Evolutionary conservation across 108 stramenopile species (phyloP), one percentile per base, ranked within the genome.

Genomic region (Pinguiococcus pyrenoidosus): DNA sequence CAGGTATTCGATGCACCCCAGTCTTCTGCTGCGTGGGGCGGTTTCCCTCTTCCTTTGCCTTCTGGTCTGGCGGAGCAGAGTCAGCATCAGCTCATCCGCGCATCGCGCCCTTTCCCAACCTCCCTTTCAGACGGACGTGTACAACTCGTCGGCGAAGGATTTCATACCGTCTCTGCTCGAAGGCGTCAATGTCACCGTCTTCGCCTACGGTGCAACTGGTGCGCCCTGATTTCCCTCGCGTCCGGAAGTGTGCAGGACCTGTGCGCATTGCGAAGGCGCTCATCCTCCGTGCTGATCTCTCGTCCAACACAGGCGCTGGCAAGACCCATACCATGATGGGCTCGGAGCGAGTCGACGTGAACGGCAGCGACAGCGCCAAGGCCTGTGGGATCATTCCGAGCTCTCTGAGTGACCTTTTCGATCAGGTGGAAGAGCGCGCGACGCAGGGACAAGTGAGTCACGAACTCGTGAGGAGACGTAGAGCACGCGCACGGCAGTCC

Each of bases 311-410:
- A 42, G 76, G 76, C 8, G 74, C 76, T 1, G 76, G 76, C 17
- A 77, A 77, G 22, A 77, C 76, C 4, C 74, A 75, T 61, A 75
- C 74, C 4, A 77, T 77, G 75, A 67, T 77, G 66, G 76, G 76
- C 1, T 61, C 54, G 14, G 47, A 57, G 42, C 42, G 62, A 36
- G 33, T 50, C 29, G 21, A 44, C 29, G 26, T 52, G 7, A 55
- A 26, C 49, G 62, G 32, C 21, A 47, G 39, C 13, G 38, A 34
- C 9, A n/a, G 44, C 12, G 37, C 25, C 3, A 49, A 42, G 26
- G 59, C 45, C 28, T 55, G 66, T 10, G 73, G 75, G 29, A 72
- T 77, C 24, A 74, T 77, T 17, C 75, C 75, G 2, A 62, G 68
- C 26, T 43, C 69, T n/a, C 56, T 77, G 9, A 40, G 49, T 0